Evolutionary conservation across 2,329 filamentous ascomycete genomes (phyloP), one percentile per base, ranked within the genome.

Genomic region (Emericellopsis atlantica): DNA sequence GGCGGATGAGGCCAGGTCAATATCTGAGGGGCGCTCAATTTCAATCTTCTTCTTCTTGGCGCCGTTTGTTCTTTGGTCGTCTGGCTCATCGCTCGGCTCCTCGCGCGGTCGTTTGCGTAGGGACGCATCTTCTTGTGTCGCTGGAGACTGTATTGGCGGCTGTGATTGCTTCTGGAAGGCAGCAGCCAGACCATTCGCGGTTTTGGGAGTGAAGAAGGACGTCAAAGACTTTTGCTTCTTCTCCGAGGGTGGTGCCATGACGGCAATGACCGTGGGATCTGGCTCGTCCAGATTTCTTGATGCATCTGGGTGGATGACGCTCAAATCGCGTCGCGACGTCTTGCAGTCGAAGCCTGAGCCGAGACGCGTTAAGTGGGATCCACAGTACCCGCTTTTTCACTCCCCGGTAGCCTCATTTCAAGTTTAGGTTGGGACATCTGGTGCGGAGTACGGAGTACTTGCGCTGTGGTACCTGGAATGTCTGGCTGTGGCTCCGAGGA

Each of bases 211-310:
- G 57, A 94, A 94, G 62, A 94, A 94, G 54, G 79, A 89, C 4
- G 86, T 92, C 45, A 95, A 81, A 1, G 86, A 85, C 49, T 81
- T 75, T 55, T 95, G 86, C 51, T 81, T 84, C 60, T 82, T 84
- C 41, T 58, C 63, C 23, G 61, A 49, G 0, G 63, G 48, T 9
- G 60, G 58, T 16, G 60, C 51, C 60, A 64, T 64, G 29, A 35
- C 44, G 37, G 15, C 26, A 4, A 29, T 32, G 5, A 32, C 11
- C 5, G 10, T 18, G n/a, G 32, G 22, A 32, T 21, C 18, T 22
- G 36, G 14, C 14, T 8, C 10, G 36, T 11, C 18, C 16, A 37
- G 36, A 24, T 22, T 11, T 11, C 16, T 8, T 21, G 36, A 8
- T 10, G 16, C 36, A 8, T n/a, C 16, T 22, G 23, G 36, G 21